Percentiles rank a stretch among this genome's conserved stretches.
These are phyloP conservation scores for Xylaria sp. DNA, from an alignment of 2,329 filamentous ascomycete genomes.

Conservation along the genomic window DNA sequence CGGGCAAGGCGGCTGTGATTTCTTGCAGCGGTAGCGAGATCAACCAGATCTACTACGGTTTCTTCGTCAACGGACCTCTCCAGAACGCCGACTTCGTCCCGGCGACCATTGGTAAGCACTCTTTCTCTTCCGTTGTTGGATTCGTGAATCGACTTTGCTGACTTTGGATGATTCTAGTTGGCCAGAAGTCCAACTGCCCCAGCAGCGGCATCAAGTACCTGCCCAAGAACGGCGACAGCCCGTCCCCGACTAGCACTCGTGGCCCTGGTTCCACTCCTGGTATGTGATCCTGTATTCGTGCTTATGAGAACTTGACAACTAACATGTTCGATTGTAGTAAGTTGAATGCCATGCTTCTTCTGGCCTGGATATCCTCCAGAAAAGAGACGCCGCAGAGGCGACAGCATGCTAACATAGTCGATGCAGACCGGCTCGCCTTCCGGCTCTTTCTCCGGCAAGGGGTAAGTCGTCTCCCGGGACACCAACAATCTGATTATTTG, in stretches of 20 bases:
- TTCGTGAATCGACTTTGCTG: background rate
- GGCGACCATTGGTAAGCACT: conserved; percentile 28
- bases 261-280: conserved; percentile 11
- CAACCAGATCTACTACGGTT: conserved; percentile 58
- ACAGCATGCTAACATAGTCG: background rate
- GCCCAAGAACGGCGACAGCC: conserved; percentile 43
- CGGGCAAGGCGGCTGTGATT: conserved; percentile 51
- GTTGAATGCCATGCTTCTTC: background rate
- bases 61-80: conserved; percentile 53
- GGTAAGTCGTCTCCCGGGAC: background rate
- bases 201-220: conserved; percentile 58
- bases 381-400: conserved; percentile 26
- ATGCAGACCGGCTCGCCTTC: conserved; percentile 33
- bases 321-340: conserved; percentile 4
- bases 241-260: conserved; percentile 20
- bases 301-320: background rate
- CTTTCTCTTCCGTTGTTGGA: background rate
- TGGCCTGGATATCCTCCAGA: background rate
- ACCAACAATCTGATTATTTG: background rate
- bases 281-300: background rate
- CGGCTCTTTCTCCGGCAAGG: conserved; percentile 45
- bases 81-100: conserved; percentile 57
- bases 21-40: conserved; percentile 47
- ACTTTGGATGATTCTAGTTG: conserved; percentile 37
- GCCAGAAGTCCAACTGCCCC: conserved; percentile 58